These are phyloP conservation scores for Oryza glumipatula DNA, from an alignment of 176 grass and related monocot genomes.

Conservation along the genomic window DNA sequence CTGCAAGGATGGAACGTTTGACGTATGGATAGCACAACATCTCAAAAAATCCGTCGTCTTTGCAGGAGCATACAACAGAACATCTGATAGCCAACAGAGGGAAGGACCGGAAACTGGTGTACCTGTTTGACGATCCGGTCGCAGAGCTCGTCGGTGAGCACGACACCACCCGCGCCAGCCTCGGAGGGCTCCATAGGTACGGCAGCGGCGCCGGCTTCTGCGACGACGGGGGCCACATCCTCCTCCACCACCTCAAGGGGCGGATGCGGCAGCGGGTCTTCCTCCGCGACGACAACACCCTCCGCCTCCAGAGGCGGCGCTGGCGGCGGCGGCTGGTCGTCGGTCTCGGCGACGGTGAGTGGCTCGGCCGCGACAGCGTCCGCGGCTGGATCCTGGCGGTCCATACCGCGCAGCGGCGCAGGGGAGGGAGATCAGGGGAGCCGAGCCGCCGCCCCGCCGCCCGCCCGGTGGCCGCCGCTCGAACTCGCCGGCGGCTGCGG, in stretches of 20 bases:
- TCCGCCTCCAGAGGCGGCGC: constrained; percentile 8
- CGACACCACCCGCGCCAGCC: constrained; percentile 15
- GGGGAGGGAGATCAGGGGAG: constrained; percentile 33
- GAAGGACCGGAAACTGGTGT: neutral
- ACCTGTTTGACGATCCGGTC: constrained; percentile 83
- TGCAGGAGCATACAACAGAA: neutral
- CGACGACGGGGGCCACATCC: neutral
- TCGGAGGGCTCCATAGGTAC: neutral
- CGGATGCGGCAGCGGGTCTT: neutral
- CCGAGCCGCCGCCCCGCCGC: constrained; percentile 16
- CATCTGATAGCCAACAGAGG: neutral
- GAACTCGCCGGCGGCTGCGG: constrained; percentile 39
- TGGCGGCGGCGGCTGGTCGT: neutral
- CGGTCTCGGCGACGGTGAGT: neutral
- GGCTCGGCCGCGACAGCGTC: constrained; percentile 1
- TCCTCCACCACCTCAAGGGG: constrained; percentile 6
- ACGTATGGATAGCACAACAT: neutral
- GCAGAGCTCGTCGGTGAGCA: constrained; percentile 76
- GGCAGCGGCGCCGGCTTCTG: neutral
- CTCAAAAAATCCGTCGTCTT: neutral
- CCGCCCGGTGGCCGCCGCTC: constrained; percentile 36
- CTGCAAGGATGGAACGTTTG: constrained; percentile 40
- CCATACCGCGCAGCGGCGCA: constrained; percentile 21
- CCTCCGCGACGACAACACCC: neutral
- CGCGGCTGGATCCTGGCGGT: constrained; percentile 26